These are phyloP conservation scores for Penicillium rolfsii DNA, from an alignment of 2,329 filamentous ascomycete species.

Conservation along the genomic window DNA sequence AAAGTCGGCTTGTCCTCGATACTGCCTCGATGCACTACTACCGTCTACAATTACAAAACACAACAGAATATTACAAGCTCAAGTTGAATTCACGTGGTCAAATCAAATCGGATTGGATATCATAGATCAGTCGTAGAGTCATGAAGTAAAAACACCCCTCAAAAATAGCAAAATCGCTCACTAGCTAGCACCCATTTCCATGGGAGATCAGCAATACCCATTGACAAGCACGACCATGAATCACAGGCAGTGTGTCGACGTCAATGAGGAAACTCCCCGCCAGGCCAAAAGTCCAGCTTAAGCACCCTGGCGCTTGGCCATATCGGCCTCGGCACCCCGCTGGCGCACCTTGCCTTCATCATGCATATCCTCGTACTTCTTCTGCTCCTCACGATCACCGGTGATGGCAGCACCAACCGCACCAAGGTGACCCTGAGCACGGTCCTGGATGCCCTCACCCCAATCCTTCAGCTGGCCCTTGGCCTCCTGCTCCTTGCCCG, in stretches of 20 bases:
- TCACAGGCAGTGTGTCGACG: not conserved
- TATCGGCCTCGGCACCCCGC: constrained; percentile 78
- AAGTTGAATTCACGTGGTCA: not conserved
- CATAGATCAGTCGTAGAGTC: constrained; percentile 19
- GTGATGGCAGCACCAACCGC: constrained; percentile 71
- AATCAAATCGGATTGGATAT: constrained; percentile 29
- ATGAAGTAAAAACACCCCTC: constrained; percentile 10
- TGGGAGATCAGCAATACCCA: not conserved
- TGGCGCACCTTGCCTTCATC: constrained; percentile 83
- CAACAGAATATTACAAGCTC: not conserved
- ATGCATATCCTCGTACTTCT: constrained; percentile 69
- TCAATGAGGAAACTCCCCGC: not conserved
- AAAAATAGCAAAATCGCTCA: not conserved
- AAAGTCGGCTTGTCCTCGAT: too few species aligned
- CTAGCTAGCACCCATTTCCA: not conserved
- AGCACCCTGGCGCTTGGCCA: constrained; percentile 61
- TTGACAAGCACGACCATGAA: not conserved
- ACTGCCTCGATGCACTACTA: not conserved
- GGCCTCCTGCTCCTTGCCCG: constrained; percentile 80
- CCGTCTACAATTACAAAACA: not conserved
- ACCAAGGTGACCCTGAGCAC: constrained; percentile 72
- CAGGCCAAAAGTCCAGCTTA: constrained; percentile 5
- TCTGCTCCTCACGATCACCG: constrained; percentile 68
- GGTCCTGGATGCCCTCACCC: constrained; percentile 66
- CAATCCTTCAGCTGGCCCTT: constrained; percentile 78